Evolutionary conservation across 805 yeast genomes (phyloP), one percentile per base, ranked within the genome.

Genomic region (Clavispora vitiphila): DNA sequence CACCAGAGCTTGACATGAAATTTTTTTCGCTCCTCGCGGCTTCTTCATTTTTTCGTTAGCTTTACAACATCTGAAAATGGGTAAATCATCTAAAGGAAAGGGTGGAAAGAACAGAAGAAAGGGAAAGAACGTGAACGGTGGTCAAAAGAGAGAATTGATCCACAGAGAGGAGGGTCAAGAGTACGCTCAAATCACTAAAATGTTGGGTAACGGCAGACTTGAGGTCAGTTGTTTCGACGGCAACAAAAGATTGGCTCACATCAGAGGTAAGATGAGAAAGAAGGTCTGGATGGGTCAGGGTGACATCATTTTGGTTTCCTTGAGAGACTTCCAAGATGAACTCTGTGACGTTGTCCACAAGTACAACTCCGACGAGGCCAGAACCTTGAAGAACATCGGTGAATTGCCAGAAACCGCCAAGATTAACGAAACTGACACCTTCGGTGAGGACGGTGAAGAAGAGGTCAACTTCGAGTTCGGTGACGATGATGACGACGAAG

Each of bases 261-360:
- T 93, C 61, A 87, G 99, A 78, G 99, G 99, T 58, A 93, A 93
- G 65, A 79, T 93, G 72, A 86, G 99, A 79, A 93, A 93, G 83
- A 93, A 91, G 80, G 99, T 93, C 47, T 93, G 99, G 99, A 90
- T 93, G 88, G 86, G 86, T 37, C 98, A 89, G 67, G 99, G 99
- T 73, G 99, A 93, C 65, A 93, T 93, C 57, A 88, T 93, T 55
- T 74, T 93, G 61, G 93, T 91, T 37, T 90, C 96, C 7, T 79
- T 93, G 57, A 89, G 99, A 77, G 99, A 93, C 61, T 93, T 93
- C 81, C 97, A 93, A 71, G 97, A 91, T 60, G 96, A 87, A 49
- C 95, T 86, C 67, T 93, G 97, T 75, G 99, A 93, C 65, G 97
- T 93, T 54, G 91, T 93, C 44, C 95, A 91, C 68, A 93, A 93